Base-by-base conservation (phyloP, 345 rosid species). In the Eucalyptus caleyi region DNA sequence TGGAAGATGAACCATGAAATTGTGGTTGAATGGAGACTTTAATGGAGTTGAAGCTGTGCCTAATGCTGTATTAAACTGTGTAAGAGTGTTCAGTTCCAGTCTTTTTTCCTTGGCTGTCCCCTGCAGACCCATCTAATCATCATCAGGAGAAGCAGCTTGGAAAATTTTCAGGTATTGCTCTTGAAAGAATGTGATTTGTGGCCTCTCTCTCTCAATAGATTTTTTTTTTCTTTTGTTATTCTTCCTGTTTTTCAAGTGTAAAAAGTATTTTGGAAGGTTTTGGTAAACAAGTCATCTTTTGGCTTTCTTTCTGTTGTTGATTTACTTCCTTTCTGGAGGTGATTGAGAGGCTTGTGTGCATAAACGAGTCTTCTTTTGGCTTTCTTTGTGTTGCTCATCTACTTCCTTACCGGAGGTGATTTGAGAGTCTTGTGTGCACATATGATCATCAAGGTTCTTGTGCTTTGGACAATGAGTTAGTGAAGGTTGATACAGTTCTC, bases 1-100 rank as follows among this genome's bases (percentile, higher is more conserved):
- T 87, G 27, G 98, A 93, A 90, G 97, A 95, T 47, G 95, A 95
- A 89, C 88, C 91, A 8, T 94, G 92, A 95, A 77, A 77, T 86
- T 49, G 45, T 32, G 62, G 88, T 59, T 86, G 88, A 45, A 56
- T 15, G 87, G 87, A 87, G 88, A 59, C 88, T 51, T 53, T 86
- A 51, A 86, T n/a, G 54, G 56, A 86, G 62, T 86, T 53, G 60
- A 86, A 86, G 45, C 88, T 45, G 62, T 59, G 62, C 62, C 62
- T 42, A 86, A 32, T 86, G 88, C 65, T 59, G 62, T 34, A 34
- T 50, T 86, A 21, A 50, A 83, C 47, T 77, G 83, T 51, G 67
- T 32, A 59, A 86, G 44, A 59, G 62, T 86, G 62, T 86, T 86
- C 67, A 32, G 88, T 53, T 53, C 40, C 62, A 21, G 47, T 59